These are phyloP conservation scores for Echeveria elegans DNA, from an alignment of 164 flowering plant genomes.

Conservation along the genomic window DNA sequence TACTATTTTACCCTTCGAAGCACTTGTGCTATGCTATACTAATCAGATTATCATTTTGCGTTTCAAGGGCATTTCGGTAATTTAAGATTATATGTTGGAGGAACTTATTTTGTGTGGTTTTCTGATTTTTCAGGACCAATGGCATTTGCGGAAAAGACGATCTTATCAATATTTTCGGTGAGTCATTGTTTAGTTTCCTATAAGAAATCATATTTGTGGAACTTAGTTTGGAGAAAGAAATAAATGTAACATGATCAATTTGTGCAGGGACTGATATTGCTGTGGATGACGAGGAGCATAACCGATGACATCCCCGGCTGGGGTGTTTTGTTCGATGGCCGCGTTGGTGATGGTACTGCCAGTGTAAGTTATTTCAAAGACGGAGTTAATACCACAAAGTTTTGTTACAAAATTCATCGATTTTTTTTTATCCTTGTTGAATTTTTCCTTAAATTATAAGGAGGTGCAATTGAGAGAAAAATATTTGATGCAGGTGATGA, in stretches of 20 bases:
- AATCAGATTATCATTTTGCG: too few species aligned
- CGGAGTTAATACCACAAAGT: too few species aligned
- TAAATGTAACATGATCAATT: not conserved
- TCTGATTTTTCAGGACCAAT: slow-evolving; percentile 57
- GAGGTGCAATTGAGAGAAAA: too few species aligned
- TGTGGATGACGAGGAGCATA: slow-evolving; percentile 93
- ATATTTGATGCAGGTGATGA: slow-evolving; percentile 45
- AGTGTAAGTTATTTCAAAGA: slow-evolving; percentile 87
- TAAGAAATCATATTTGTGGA: not conserved
- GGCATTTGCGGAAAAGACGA: slow-evolving; percentile 86
- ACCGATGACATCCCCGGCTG: slow-evolving; percentile 89
- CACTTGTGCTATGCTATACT: too few species aligned
- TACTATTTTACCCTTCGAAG: not conserved
- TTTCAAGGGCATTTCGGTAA: not conserved
- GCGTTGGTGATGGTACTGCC: slow-evolving; percentile 79
- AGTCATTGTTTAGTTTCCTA: slow-evolving; percentile 10
- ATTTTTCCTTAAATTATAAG: too few species aligned
- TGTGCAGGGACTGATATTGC: slow-evolving; percentile 49
- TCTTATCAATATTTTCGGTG: slow-evolving; percentile 62
- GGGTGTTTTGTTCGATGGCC: slow-evolving; percentile 70
- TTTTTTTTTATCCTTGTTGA: too few species aligned
- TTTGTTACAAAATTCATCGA: too few species aligned
- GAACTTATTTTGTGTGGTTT: not conserved
- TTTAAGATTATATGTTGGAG: too few species aligned
- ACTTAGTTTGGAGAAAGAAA: not conserved